Conservation (phyloP, 2,329 filamentous ascomycete genomes). For the Torrubiellomyces zombiae region DNA sequence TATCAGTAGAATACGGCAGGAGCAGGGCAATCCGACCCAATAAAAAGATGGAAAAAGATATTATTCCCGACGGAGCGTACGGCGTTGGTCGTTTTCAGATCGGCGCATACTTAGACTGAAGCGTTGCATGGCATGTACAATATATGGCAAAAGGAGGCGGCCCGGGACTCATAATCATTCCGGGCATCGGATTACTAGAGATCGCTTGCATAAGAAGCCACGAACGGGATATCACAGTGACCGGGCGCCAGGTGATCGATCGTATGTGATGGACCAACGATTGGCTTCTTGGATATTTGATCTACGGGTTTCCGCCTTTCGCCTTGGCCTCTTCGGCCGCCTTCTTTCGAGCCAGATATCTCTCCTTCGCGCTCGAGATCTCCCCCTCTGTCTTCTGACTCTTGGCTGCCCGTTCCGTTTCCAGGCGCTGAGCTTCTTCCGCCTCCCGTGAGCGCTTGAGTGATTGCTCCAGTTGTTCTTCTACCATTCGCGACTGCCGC, state of each 20-base stretch:
- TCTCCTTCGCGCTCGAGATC: conserved; percentile 61
- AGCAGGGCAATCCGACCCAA: conserved; percentile 20
- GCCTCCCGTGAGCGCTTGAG: conserved; percentile 58
- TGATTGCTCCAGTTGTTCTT: conserved; percentile 56
- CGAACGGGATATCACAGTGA: too few species aligned
- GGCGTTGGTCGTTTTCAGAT: too few species aligned
- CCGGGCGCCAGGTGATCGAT: too few species aligned
- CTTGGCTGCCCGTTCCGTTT: conserved; percentile 51
- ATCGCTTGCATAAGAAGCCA: too few species aligned
- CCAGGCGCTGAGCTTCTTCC: conserved; percentile 44
- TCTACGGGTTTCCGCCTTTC: conserved; percentile 19
- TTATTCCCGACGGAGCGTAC: too few species aligned
- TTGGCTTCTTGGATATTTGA: conserved; percentile 15
- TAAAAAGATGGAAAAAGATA: too few species aligned
- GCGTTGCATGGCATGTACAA: background rate
- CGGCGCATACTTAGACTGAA: too few species aligned
- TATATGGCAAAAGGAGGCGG: too few species aligned
- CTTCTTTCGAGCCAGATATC: conserved; percentile 62
- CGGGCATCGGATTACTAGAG: too few species aligned
- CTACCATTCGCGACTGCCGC: conserved; percentile 63
- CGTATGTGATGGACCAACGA: too few species aligned
- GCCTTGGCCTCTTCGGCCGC: conserved; percentile 55
- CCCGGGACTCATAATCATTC: too few species aligned
- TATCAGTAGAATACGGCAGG: conserved; percentile 44
- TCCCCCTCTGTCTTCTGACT: conserved; percentile 63